Evolutionary conservation across 805 yeast genomes (phyloP), one percentile per base, ranked within the genome.

Genomic region (Candida ipomoeae): DNA sequence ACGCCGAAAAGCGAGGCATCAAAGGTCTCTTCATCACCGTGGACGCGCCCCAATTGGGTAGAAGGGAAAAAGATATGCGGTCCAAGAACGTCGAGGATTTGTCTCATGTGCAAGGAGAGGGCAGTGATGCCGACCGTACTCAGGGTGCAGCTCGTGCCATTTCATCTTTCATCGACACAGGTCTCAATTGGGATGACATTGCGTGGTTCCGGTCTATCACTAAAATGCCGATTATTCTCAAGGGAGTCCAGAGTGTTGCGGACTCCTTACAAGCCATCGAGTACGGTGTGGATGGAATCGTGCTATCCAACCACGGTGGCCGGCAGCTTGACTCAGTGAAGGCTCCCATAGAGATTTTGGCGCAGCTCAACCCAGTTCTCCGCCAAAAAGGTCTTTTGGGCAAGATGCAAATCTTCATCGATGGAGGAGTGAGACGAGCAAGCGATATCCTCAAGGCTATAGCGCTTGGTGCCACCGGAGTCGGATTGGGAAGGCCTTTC

Each of bases 61-160:
- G 94, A 55, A 81, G 97, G 59, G 97, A 91, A 67, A 90, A 89
- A 67, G 96, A 89, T 62, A 80, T 81, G 81, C 79, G 89, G 54
- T 68, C 82, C 49, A 85, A 77, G 14, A 58, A 60, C 41, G 55
- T 66, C 29, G 63, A 56, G 39, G 69, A 65, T 43, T 31, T 58
- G 15, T 55, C 62, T 2, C 61, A 56, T 33, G 62, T 64, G 8
- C 67, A 64, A 41, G 62, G 64, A 10, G 77, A 73, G 4, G 81
- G 80, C 46, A 71, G 66, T 14, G 73, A 69, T 21, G 77, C 82
- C n/a, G 89, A 85, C 60, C 74, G 87, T 44, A 65, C 80, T 26
- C 84, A 84, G 64, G 97, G 97, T 49, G 96, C 96, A 0, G 89
- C 97, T 0, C 52, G 66, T 20, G 76, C 96, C 0, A 78, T 91